Percentiles rank a stretch among this genome's conserved stretches.
Conservation (phyloP, 2,329 filamentous ascomycete genomes). For the Clonostachys rhizophaga region DNA sequence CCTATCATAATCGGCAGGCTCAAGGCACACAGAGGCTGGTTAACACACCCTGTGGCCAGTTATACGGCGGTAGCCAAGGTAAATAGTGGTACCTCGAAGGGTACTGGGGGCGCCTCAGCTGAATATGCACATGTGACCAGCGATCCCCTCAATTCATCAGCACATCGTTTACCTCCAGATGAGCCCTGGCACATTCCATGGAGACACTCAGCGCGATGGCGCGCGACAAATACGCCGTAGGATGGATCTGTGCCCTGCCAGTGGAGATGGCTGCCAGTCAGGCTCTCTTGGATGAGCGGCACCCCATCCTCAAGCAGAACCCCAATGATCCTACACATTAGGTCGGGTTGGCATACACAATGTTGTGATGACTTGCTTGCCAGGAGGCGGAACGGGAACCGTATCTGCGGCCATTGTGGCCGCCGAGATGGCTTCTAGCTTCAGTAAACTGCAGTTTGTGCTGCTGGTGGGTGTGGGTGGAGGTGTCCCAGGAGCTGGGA, state of each 20-base stretch:
- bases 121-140: no score
- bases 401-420: constrained; percentile 20
- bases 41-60: no score
- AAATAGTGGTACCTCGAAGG: no score
- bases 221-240: background rate
- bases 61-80: no score
- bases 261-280: background rate
- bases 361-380: constrained; percentile 21
- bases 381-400: constrained; percentile 15
- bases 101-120: no score
- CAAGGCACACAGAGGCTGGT: no score
- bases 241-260: background rate
- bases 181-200: no score
- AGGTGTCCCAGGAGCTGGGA: constrained; percentile 8
- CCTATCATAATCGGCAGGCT: no score
- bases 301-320: background rate
- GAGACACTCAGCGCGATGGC: background rate
- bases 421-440: constrained; percentile 21
- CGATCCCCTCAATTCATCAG: no score
- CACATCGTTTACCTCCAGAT: no score
- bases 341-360: constrained; percentile 20
- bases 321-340: constrained; percentile 13
- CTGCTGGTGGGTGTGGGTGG: constrained; percentile 13
- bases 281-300: background rate
- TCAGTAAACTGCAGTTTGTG: constrained; percentile 15